These are phyloP conservation scores for Oryza coarctata DNA, from an alignment of 176 grass and related monocot species.

Conservation along the genomic window DNA sequence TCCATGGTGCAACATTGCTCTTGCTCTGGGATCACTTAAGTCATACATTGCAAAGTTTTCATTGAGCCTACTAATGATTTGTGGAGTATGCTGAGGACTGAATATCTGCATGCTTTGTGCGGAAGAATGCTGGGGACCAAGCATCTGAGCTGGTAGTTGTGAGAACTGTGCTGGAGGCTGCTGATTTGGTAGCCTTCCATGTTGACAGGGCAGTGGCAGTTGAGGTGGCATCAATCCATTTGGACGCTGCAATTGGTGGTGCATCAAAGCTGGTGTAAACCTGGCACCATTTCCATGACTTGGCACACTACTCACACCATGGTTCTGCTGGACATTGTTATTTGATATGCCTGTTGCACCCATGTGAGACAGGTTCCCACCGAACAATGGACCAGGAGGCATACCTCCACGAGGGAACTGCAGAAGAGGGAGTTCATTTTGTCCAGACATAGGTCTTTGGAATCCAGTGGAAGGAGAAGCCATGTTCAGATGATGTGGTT, in stretches of 20 bases:
- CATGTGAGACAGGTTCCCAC: slow-evolving; percentile 30
- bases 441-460: slow-evolving; percentile 42
- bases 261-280: slow-evolving; percentile 34
- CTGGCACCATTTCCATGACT: slow-evolving; percentile 30
- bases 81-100: slow-evolving; percentile 46
- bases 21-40: slow-evolving; percentile 56
- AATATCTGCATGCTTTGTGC: slow-evolving; percentile 34
- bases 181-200: slow-evolving; percentile 47
- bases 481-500: slow-evolving; percentile 38
- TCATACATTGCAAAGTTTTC: slow-evolving; percentile 46
- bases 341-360: slow-evolving; percentile 11
- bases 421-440: slow-evolving; percentile 36
- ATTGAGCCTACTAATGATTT: slow-evolving; percentile 57
- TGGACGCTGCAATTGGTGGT: slow-evolving; percentile 38
- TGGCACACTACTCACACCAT: slow-evolving; percentile 31
- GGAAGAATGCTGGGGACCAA: slow-evolving; percentile 29
- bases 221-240: slow-evolving; percentile 38
- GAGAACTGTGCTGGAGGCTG: slow-evolving; percentile 45
- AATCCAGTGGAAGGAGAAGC: slow-evolving; percentile 49
- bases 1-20: slow-evolving; percentile 36
- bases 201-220: slow-evolving; percentile 29
- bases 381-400: slow-evolving; percentile 41
- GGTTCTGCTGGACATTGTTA: slow-evolving; percentile 31
- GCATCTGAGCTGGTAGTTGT: slow-evolving; percentile 37
- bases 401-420: slow-evolving; percentile 30